Percentiles rank a stretch among this genome's conserved stretches.
These are phyloP conservation scores for Phytopythium delawarense DNA, from an alignment of 352 stramenopile genomes.

Conservation along the genomic window DNA sequence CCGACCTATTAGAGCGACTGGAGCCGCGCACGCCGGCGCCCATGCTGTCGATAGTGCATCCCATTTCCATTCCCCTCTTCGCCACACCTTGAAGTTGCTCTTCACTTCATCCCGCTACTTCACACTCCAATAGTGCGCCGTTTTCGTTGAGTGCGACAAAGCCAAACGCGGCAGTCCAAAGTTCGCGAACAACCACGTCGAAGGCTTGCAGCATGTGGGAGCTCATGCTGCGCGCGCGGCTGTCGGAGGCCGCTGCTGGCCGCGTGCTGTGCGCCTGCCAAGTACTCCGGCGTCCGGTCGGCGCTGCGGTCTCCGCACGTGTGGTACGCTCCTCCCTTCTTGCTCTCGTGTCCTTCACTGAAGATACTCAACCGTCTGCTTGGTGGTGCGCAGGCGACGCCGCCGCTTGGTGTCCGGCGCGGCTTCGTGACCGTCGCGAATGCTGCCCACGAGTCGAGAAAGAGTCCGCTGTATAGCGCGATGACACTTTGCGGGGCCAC, in stretches of 20 bases:
- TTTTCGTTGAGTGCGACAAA: background rate
- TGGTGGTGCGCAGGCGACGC: background rate
- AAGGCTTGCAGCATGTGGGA: background rate
- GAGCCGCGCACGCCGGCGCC: background rate
- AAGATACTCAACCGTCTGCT: background rate
- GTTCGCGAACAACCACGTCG: background rate
- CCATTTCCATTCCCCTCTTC: background rate
- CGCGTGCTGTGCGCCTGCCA: background rate
- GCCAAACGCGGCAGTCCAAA: background rate
- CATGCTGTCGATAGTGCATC: background rate
- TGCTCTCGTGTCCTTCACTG: background rate
- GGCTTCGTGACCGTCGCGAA: background rate
- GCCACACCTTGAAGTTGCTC: background rate
- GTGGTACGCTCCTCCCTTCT: background rate
- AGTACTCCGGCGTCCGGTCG: background rate
- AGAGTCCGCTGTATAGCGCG: background rate
- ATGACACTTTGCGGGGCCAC: constrained; percentile 14
- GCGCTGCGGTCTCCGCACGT: background rate
- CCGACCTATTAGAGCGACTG: constrained; percentile 10
- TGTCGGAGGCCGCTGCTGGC: background rate
- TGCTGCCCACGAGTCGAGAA: background rate
- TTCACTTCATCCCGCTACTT: constrained; percentile 5
- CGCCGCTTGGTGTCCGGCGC: background rate
- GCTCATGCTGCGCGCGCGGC: background rate
- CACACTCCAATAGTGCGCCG: constrained; percentile 2